Conservation (phyloP, 306 rosid species). For the Myrica gale region DNA sequence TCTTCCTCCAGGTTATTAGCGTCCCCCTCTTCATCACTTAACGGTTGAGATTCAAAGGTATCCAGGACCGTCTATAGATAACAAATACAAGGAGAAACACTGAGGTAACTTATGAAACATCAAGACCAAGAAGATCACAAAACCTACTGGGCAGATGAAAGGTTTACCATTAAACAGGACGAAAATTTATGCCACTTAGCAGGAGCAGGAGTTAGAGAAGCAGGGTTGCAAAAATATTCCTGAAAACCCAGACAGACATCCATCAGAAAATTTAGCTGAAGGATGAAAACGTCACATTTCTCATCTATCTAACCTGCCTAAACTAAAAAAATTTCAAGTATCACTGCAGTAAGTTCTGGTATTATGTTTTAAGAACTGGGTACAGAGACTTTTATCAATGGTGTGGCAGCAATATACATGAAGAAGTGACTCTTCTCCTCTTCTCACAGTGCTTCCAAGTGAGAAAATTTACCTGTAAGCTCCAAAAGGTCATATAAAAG, state of each 20-base stretch:
- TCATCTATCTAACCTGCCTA: background rate
- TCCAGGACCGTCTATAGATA: conserved; percentile 64
- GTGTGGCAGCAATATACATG: conserved; percentile 10
- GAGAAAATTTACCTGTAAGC: conserved; percentile 68
- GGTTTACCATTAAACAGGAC: conserved; percentile 68
- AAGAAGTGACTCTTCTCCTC: background rate
- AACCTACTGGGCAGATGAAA: conserved; percentile 13
- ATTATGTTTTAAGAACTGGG: conserved; percentile 10
- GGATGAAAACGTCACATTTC: background rate
- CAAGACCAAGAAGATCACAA: conserved; percentile 4
- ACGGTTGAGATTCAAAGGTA: conserved; percentile 95
- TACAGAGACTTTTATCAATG: conserved; percentile 7
- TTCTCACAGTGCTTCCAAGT: conserved; percentile 11
- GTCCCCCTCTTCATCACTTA: conserved; percentile 92
- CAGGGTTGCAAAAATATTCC: conserved; percentile 89
- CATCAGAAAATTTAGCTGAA: conserved; percentile 9
- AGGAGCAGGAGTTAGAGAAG: conserved; percentile 55
- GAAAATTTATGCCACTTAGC: conserved; percentile 87
- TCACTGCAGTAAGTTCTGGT: background rate
- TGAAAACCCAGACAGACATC: conserved; percentile 38
- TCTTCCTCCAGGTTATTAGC: conserved; percentile 92
- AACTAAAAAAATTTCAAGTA: background rate
- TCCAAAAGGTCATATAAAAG: conserved; percentile 96
- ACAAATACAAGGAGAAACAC: conserved; percentile 24
- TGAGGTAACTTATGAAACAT: conserved; percentile 6